These are phyloP conservation scores for Mimosa bimucronata DNA, from an alignment of 306 rosid genomes.

Conservation along the genomic window DNA sequence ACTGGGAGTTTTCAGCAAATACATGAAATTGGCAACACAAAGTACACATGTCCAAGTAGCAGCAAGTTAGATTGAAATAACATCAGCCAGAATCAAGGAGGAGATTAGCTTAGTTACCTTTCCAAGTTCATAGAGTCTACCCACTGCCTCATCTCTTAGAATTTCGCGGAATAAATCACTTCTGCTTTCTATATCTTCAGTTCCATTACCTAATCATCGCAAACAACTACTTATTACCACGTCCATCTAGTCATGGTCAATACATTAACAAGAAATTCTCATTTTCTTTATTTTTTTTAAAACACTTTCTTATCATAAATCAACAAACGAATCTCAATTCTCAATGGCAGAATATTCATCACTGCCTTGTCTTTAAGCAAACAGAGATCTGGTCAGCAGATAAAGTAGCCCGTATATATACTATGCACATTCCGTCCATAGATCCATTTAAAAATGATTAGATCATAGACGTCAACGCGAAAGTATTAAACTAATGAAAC, in stretches of 20 bases:
- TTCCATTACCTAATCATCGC: conserved; percentile 54
- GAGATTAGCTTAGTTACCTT: conserved; percentile 52
- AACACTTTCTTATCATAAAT: not conserved
- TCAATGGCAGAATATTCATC: conserved; percentile 23
- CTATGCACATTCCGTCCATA: not conserved
- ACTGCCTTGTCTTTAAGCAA: not conserved
- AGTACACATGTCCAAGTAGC: not conserved
- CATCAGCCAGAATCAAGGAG: not conserved
- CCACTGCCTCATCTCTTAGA: conserved; percentile 86
- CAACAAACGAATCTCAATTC: not conserved
- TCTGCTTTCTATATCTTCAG: conserved; percentile 56
- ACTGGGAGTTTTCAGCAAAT: conserved; percentile 7
- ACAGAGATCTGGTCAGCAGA: conserved; percentile 2
- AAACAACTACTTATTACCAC: conserved; percentile 38
- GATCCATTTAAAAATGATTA: not conserved
- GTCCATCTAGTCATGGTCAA: conserved; percentile 23
- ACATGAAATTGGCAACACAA: conserved; percentile 30
- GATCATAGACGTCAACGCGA: not conserved
- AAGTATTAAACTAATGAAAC: conserved; percentile 8
- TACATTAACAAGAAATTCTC: conserved; percentile 9
- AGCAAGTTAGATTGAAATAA: conserved; percentile 16
- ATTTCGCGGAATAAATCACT: conserved; percentile 68
- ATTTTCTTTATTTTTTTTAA: conserved; percentile 2
- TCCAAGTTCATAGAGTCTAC: conserved; percentile 76
- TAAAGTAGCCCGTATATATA: not conserved